Evolutionary conservation across 345 rosid species (phyloP), one percentile per base, ranked within the genome.

Genomic region (Raphanus sativus): DNA sequence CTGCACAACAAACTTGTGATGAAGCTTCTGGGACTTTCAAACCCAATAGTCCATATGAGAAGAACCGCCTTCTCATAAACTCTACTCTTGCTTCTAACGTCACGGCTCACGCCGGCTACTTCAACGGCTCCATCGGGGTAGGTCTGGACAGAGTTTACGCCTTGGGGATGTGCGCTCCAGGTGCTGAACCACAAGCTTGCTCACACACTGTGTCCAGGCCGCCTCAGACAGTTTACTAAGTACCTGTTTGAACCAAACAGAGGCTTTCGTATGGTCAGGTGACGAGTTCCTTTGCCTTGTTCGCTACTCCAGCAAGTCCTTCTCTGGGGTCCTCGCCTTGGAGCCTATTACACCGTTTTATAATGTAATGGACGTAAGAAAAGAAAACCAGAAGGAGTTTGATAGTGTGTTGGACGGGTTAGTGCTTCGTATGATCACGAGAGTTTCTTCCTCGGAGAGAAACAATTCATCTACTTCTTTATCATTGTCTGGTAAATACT

Each of bases 251-350:
- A 67, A 67, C 74, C 75, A 63, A 29, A 77, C 69, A 29, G 83
- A 84, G 5, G 87, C 73, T 21, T 60, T 75, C n/a, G 68, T 67
- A 28, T 83, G 87, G 84, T 30, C 12, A 8, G 85, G 83, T 16
- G 5, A 54, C 0, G 24, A 64, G 6, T 56, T 13, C 30, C 33
- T 61, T 40, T 87, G 92, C 60, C 65, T 80, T 76, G 62, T 85
- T 8, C 85, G 86, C 4, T 88, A 88, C 75, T 25, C 90, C 21
- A 80, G 69, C 66, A 59, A 60, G 8, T 34, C 77, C 15, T 17
- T 83, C 55, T 70, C 30, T 0, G 80, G 83, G 1, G 1, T 15
- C 6, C 17, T 38, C 11, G 62, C 15, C 8, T 6, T 6, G 50
- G 61, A 67, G 9, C 82, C 75, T 0, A 2, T 0, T 21, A 0